phyloP scores from a whole-genome alignment of 2,329 filamentous ascomycete genomes.

The Stagonosporopsis vannaccii region DNA sequence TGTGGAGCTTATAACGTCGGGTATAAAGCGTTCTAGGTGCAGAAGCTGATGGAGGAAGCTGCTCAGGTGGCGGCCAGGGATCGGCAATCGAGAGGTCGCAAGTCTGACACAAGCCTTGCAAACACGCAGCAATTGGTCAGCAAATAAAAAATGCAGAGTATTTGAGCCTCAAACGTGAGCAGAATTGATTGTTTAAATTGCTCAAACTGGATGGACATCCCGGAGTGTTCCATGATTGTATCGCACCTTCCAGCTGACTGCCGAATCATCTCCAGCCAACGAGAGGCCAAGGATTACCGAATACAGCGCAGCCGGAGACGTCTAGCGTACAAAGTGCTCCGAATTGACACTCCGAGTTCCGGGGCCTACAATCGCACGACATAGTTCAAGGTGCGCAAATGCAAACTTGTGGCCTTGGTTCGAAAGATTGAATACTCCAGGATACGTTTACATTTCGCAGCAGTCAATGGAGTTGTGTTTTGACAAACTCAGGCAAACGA shows the following conservation, averaged over 20 bases:
- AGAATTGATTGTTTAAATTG: constrained; percentile 16
- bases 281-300: constrained; percentile 12
- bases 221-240: constrained; percentile 10
- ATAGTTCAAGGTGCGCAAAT: too few species aligned
- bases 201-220: constrained; percentile 6
- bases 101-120: neutral
- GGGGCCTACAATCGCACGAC: neutral
- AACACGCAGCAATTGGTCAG: constrained; percentile 4
- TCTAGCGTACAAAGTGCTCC: constrained; percentile 7
- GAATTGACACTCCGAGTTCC: constrained; percentile 17
- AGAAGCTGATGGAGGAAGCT: constrained; percentile 11
- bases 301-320: neutral
- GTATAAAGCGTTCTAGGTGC: constrained; percentile 15
- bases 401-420: too few species aligned
- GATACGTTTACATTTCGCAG: neutral
- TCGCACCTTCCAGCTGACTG: constrained; percentile 3
- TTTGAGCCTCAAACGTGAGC: constrained; percentile 5
- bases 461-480: too few species aligned
- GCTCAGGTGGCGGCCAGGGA: constrained; percentile 16
- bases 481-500: too few species aligned
- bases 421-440: neutral
- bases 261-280: constrained; percentile 19
- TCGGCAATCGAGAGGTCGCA: constrained; percentile 9
- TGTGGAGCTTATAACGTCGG: constrained; percentile 15
- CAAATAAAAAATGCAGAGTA: neutral